Evolutionary conservation across 176 grass and related monocot genomes (phyloP).

Genomic region (Aechmea fasciata): DNA sequence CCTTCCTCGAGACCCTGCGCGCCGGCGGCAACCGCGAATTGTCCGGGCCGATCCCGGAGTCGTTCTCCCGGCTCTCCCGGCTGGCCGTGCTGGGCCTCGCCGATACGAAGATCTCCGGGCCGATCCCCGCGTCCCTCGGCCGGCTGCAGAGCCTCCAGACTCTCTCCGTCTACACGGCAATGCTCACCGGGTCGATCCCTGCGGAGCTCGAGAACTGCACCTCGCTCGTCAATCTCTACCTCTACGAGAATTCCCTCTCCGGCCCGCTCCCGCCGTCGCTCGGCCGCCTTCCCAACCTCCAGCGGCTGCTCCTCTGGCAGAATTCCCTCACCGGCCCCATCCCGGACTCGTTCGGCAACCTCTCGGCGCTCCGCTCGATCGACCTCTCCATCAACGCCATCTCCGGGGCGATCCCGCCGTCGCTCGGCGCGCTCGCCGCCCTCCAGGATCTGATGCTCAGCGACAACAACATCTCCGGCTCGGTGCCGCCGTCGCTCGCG

Average conservation of each 20-base stretch:
- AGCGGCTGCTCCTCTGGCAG: constrained; percentile 92
- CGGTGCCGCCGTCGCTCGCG: constrained; percentile 51
- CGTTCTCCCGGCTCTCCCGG: constrained; percentile 36
- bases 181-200: constrained; percentile 67
- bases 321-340: constrained; percentile 79
- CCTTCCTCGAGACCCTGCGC: constrained; percentile 48
- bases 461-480: constrained; percentile 90
- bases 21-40: constrained; percentile 77
- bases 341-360: constrained; percentile 64
- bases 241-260: constrained; percentile 85
- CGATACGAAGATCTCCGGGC: constrained; percentile 81
- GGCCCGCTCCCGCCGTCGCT: constrained; percentile 51
- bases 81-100: constrained; percentile 77
- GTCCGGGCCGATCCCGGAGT: constrained; percentile 46
- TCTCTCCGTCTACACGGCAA: constrained; percentile 70
- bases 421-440: constrained; percentile 35
- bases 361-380: constrained; percentile 48
- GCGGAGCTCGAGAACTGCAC: constrained; percentile 61
- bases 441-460: constrained; percentile 95
- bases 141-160: constrained; percentile 55
- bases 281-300: constrained; percentile 37
- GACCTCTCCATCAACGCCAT: constrained; percentile 94
- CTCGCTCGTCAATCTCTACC: constrained; percentile 69
- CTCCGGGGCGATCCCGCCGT: constrained; percentile 56
- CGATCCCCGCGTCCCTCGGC: constrained; percentile 50